phyloP scores from a whole-genome alignment of 257 asterid genomes.

The Przewalskia tangutica region DNA sequence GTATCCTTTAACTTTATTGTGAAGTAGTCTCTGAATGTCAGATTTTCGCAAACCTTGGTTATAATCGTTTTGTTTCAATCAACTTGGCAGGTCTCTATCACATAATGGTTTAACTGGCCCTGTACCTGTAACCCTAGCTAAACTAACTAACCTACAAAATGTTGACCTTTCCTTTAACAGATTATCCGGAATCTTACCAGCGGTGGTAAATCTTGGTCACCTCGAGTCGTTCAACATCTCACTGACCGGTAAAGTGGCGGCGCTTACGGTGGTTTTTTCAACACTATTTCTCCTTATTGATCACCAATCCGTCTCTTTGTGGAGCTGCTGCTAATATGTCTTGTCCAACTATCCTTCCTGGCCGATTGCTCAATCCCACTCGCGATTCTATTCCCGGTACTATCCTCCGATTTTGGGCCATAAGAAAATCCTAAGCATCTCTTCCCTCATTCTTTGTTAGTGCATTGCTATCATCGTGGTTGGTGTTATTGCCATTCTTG shows the following conservation, averaged over 20 bases:
- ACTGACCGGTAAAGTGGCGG: too few species aligned
- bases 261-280: too few species aligned
- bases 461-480: conserved; percentile 64
- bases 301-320: conserved; percentile 65
- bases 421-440: conserved; percentile 71
- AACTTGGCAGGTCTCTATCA: conserved; percentile 48
- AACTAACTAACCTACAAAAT: conserved; percentile 41
- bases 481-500: conserved; percentile 78
- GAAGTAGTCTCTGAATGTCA: background rate
- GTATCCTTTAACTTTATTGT: background rate
- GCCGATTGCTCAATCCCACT: conserved; percentile 82
- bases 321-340: conserved; percentile 53
- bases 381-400: conserved; percentile 47
- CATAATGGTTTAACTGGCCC: conserved; percentile 53
- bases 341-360: conserved; percentile 65
- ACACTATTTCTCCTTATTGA: conserved; percentile 65
- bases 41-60: background rate
- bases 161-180: conserved; percentile 72
- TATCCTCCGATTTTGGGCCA: conserved; percentile 32
- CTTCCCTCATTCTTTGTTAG: conserved; percentile 87
- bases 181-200: conserved; percentile 60
- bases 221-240: conserved; percentile 66
- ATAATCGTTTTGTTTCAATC: conserved; percentile 4
- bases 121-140: conserved; percentile 48
- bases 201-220: conserved; percentile 54